Evolutionary conservation across 805 yeast genomes (phyloP), one percentile per base, ranked within the genome.

Genomic region (Hanseniaspora thailandica): DNA sequence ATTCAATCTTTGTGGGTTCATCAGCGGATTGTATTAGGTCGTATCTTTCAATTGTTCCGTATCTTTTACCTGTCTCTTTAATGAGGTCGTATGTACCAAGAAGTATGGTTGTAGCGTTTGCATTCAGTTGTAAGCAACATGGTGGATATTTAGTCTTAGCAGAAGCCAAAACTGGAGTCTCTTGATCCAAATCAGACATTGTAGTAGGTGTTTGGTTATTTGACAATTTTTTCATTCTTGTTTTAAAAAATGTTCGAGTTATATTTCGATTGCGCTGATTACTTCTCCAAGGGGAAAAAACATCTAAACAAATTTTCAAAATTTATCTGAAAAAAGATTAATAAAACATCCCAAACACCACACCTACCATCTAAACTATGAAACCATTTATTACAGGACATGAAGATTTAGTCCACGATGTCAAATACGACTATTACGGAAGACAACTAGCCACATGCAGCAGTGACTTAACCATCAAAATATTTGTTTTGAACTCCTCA

Each of bases 341-440:
- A n/a, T n/a, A 39, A 39, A 8, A 39, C 9, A 39, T 9, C 5
- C 17, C 28, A 30, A 28, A 28, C 13, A 28, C 20, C 36, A 40
- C 19, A 15, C 22, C 7, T 10, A 39, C 26, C 19, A 9, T 10
- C 3, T 23, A 10, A 47, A 50, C 59, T 26, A 74, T 76, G 75
- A 81, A 80, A 61, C 87, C 96, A 3, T 83, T 90, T 60, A 74
- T 82, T 15, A 84, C 96, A 0, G 94, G 94, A 34, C 97, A 93
- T 66, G 95, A 87, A 61, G 98, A 93, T 66, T 74, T 90, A 53
- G 80, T 90, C 44, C 94, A 89, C 60, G 96, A 89, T 62, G 80
- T 89, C 23, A 81, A 86, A 20, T 93, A 89, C 67, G 96, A 93
- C 67, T 90, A 84, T 68, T 90, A 90, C 63, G 97, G 98, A 1